A percentile compares a stretch with the other conserved stretches of the same genome.
Conservation (phyloP, 805 yeast genomes). For the Cyberlindnera amylophila region DNA sequence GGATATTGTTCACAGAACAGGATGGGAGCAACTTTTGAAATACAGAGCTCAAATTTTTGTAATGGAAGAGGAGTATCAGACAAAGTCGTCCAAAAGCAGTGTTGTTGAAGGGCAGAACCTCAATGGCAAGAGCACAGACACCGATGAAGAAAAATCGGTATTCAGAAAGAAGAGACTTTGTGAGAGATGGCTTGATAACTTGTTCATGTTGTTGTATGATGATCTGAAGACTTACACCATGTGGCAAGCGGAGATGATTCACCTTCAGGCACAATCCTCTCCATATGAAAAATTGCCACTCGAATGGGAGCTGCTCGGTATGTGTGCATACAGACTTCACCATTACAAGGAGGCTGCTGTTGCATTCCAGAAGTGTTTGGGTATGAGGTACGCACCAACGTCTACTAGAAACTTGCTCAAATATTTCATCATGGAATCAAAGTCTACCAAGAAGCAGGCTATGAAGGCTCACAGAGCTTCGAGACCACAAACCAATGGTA, state of each 20-base stretch:
- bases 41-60: conserved; percentile 62
- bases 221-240: conserved; percentile 80
- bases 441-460: conserved; percentile 27
- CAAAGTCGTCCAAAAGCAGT: conserved; percentile 22
- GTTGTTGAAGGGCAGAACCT: conserved; percentile 1
- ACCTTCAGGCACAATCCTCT: conserved; percentile 83
- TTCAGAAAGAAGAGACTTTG: conserved; percentile 64
- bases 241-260: conserved; percentile 91
- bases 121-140: conserved; percentile 6
- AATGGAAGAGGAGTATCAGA: conserved; percentile 61
- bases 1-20: conserved; percentile 59
- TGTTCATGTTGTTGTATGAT: conserved; percentile 65
- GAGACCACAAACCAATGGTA: background rate
- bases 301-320: conserved; percentile 92
- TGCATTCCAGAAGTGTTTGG: conserved; percentile 73
- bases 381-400: conserved; percentile 73
- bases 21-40: conserved; percentile 67
- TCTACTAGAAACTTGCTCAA: conserved; percentile 72
- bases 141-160: conserved; percentile 29
- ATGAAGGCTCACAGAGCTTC: conserved; percentile 8
- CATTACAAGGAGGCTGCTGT: conserved; percentile 83
- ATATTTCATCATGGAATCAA: conserved; percentile 51
- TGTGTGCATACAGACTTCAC: conserved; percentile 78
- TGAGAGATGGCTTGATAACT: conserved; percentile 71
- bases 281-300: conserved; percentile 71